Conservation (phyloP, 2,329 filamentous ascomycete species). For the Sporothrix variecibatus region DNA sequence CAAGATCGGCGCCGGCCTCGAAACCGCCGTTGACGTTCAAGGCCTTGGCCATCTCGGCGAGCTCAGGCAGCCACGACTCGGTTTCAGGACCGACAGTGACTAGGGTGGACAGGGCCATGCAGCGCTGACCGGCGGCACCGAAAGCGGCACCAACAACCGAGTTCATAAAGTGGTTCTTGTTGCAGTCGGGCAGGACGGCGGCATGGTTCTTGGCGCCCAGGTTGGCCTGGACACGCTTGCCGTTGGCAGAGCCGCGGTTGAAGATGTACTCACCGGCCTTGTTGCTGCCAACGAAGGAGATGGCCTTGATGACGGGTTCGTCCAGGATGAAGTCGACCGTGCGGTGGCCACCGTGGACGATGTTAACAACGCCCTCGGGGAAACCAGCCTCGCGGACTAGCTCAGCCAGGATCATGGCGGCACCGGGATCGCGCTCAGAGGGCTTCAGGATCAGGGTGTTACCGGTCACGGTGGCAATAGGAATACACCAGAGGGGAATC, state of each 20-base stretch:
- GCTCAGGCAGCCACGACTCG: conserved; percentile 76
- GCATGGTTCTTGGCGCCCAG: conserved; percentile 88
- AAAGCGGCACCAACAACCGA: conserved; percentile 82
- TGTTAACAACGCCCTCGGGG: conserved; percentile 78
- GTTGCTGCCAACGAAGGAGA: conserved; percentile 85
- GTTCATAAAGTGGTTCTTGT: conserved; percentile 88
- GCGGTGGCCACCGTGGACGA: conserved; percentile 77
- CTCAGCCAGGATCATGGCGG: conserved; percentile 82
- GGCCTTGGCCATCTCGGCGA: conserved; percentile 72
- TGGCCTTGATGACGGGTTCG: conserved; percentile 80
- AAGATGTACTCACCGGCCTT: conserved; percentile 89
- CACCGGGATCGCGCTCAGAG: conserved; percentile 81
- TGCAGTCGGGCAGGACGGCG: conserved; percentile 79
- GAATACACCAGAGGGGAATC: conserved; percentile 91
- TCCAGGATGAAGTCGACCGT: conserved; percentile 87
- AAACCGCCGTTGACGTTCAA: conserved; percentile 80
- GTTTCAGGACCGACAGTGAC: conserved; percentile 79
- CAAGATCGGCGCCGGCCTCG: conserved; percentile 75
- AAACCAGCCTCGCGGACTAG: conserved; percentile 78
- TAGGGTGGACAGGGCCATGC: conserved; percentile 82
- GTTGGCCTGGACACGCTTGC: conserved; percentile 87
- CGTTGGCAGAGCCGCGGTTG: conserved; percentile 74
- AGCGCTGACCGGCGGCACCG: conserved; percentile 80
- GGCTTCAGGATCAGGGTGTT: conserved; percentile 86
- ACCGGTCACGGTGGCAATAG: conserved; percentile 78